Evolutionary conservation across 345 rosid species (phyloP).

Genomic region (Linum usitatissimum): DNA sequence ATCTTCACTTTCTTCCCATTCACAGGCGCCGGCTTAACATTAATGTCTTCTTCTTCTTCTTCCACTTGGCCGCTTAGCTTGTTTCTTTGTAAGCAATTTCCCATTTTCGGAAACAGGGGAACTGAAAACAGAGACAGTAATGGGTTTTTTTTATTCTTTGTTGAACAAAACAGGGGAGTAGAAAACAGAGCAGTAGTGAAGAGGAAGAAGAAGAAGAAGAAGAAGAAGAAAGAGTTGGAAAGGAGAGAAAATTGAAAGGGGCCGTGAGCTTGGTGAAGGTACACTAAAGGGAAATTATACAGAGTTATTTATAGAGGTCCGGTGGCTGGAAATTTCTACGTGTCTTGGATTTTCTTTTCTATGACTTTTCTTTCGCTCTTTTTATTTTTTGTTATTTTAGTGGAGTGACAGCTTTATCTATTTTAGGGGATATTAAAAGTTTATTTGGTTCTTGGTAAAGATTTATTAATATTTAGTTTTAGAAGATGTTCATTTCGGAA

Average conservation of each 20-base stretch:
- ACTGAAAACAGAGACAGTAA: too few relatives aligned
- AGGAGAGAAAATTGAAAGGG: background rate
- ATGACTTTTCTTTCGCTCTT: background rate
- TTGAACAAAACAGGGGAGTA: too few relatives aligned
- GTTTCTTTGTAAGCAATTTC: slow-evolving; percentile 32
- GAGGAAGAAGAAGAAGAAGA: too few relatives aligned
- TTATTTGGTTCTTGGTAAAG: too few relatives aligned
- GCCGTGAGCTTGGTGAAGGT: slow-evolving; percentile 8
- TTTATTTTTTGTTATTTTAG: slow-evolving; percentile 4
- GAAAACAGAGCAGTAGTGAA: too few relatives aligned
- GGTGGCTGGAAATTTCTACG: background rate
- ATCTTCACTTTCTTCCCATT: slow-evolving; percentile 56
- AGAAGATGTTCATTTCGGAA: too few relatives aligned
- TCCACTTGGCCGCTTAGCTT: background rate
- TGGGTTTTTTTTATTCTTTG: too few relatives aligned
- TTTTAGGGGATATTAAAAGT: slow-evolving; percentile 1
- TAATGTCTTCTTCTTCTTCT: background rate
- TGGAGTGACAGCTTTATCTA: background rate
- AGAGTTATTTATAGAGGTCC: slow-evolving; percentile 8
- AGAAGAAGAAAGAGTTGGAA: background rate
- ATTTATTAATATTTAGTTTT: too few relatives aligned
- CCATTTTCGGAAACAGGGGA: slow-evolving; percentile 21
- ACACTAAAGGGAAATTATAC: background rate
- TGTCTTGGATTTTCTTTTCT: background rate
- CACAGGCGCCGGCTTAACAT: background rate